Conservation (phyloP, 1,284 basidiomycete genomes). For the Chalciporus sp. region DNA sequence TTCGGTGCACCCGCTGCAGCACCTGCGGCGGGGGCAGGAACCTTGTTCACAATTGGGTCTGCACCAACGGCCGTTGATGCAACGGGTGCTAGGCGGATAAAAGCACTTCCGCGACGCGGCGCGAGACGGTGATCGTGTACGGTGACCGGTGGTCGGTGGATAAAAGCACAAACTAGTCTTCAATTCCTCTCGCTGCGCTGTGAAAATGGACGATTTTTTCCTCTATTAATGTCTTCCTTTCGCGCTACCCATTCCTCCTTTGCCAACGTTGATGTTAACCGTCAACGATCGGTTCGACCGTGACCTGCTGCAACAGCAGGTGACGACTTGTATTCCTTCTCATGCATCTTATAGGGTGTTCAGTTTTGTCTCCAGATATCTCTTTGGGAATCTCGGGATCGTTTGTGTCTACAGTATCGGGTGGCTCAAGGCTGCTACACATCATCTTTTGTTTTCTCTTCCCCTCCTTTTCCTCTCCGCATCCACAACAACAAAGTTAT, state of each 20-base stretch:
- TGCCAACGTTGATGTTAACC: slow-evolving; percentile 26
- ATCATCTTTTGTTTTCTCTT: slow-evolving; percentile 13
- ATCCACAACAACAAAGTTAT: slow-evolving; percentile 9
- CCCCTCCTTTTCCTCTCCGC: slow-evolving; percentile 12
- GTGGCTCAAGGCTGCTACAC: slow-evolving; percentile 36
- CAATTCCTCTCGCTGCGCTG: slow-evolving; percentile 11
- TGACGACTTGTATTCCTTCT: slow-evolving; percentile 10
- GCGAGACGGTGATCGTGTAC: slow-evolving; percentile 26
- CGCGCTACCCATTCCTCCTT: slow-evolving; percentile 17
- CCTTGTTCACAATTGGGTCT: slow-evolving; percentile 61
- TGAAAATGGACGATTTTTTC: slow-evolving; percentile 14
- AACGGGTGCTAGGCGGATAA: slow-evolving; percentile 47
- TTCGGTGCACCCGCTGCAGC: slow-evolving; percentile 41
- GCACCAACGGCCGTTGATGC: slow-evolving; percentile 40
- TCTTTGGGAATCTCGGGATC: slow-evolving; percentile 16
- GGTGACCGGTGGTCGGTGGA: slow-evolving; percentile 14
- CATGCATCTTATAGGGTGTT: slow-evolving; percentile 11
- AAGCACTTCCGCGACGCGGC: slow-evolving; percentile 52
- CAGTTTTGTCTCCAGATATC: slow-evolving; percentile 12
- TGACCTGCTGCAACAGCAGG: slow-evolving; percentile 7
- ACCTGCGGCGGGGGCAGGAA: slow-evolving; percentile 37
- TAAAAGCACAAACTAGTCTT: slow-evolving; percentile 10
- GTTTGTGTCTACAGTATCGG: slow-evolving; percentile 15
- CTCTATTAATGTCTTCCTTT: background rate
- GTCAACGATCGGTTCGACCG: slow-evolving; percentile 8